phyloP scores from a whole-genome alignment of 1,284 basidiomycete genomes.

The Chiua sp. region DNA sequence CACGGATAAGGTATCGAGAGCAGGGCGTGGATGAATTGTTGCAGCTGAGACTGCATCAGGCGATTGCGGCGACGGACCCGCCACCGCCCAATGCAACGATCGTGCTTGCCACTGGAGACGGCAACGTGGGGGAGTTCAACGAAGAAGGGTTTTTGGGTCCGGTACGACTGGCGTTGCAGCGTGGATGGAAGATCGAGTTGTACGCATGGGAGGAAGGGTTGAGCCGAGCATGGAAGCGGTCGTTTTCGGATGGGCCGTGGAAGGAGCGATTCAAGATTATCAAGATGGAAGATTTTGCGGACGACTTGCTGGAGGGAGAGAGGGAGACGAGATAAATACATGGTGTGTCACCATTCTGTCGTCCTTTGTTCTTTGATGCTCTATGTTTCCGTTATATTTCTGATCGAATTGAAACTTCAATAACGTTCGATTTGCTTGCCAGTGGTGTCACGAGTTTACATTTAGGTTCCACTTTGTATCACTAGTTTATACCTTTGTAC shows the following conservation, averaged over 20 bases:
- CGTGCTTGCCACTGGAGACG: conserved; percentile 89
- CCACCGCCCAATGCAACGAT: conserved; percentile 73
- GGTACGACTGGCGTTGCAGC: conserved; percentile 79
- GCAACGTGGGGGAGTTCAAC: conserved; percentile 87
- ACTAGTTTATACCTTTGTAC: background rate
- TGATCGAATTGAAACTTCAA: background rate
- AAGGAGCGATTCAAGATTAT: conserved; percentile 55
- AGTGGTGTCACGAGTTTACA: background rate
- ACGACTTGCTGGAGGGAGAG: conserved; percentile 52
- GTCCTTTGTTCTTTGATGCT: background rate
- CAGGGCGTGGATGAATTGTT: conserved; percentile 90
- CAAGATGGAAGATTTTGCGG: conserved; percentile 66
- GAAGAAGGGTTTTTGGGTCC: conserved; percentile 88
- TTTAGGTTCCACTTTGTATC: background rate
- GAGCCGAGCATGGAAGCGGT: conserved; percentile 71
- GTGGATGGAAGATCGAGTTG: conserved; percentile 88
- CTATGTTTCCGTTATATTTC: background rate
- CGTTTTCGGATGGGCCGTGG: conserved; percentile 60
- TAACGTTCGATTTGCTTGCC: background rate
- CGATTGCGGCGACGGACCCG: conserved; percentile 69
- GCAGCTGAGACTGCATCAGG: conserved; percentile 86
- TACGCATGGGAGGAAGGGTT: conserved; percentile 85
- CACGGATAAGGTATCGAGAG: conserved; percentile 65
- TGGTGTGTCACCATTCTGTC: background rate
- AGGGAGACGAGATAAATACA: conserved; percentile 23